phyloP scores from a whole-genome alignment of 495 filamentous ascomycete species.

The Neurospora hispaniola region DNA sequence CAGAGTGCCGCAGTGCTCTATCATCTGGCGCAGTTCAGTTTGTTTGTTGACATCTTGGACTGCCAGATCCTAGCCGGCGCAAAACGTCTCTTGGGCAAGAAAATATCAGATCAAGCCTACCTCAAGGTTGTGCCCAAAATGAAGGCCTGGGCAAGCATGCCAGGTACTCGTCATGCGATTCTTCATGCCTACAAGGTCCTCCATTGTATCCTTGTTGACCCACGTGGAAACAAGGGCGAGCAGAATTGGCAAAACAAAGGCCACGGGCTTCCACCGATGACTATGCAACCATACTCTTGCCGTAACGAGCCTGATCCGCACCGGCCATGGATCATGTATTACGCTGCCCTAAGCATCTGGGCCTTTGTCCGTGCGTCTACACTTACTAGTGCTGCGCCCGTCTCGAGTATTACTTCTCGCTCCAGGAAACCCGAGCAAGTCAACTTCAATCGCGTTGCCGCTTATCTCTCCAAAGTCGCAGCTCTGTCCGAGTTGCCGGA shows the following conservation, averaged over 20 bases:
- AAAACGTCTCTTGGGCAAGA: slow-evolving; percentile 69
- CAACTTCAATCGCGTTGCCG: slow-evolving; percentile 23
- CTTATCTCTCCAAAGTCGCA: slow-evolving; percentile 33
- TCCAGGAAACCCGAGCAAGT: slow-evolving; percentile 16
- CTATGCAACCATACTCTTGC: slow-evolving; percentile 53
- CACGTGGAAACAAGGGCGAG: slow-evolving; percentile 22
- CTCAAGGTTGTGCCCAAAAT: slow-evolving; percentile 68
- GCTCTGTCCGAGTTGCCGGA: slow-evolving; percentile 28
- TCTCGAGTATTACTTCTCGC: slow-evolving; percentile 45
- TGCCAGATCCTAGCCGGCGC: slow-evolving; percentile 91
- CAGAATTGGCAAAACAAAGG: slow-evolving; percentile 16
- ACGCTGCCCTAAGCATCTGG: slow-evolving; percentile 85
- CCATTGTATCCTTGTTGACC: slow-evolving; percentile 59
- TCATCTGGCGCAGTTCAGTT: slow-evolving; percentile 87
- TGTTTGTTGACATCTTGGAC: slow-evolving; percentile 89
- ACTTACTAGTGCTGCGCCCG: not conserved
- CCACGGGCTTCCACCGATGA: slow-evolving; percentile 22
- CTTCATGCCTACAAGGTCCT: slow-evolving; percentile 88
- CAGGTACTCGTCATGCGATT: slow-evolving; percentile 76
- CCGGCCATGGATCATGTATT: slow-evolving; percentile 93
- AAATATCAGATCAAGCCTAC: slow-evolving; percentile 73
- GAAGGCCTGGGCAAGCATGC: slow-evolving; percentile 73
- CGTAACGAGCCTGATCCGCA: slow-evolving; percentile 83
- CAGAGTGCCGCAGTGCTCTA: slow-evolving; percentile 82
- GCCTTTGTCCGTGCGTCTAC: slow-evolving; percentile 66